Base-by-base conservation (phyloP, 2,329 filamentous ascomycete species). In the Claviceps pusilla region DNA sequence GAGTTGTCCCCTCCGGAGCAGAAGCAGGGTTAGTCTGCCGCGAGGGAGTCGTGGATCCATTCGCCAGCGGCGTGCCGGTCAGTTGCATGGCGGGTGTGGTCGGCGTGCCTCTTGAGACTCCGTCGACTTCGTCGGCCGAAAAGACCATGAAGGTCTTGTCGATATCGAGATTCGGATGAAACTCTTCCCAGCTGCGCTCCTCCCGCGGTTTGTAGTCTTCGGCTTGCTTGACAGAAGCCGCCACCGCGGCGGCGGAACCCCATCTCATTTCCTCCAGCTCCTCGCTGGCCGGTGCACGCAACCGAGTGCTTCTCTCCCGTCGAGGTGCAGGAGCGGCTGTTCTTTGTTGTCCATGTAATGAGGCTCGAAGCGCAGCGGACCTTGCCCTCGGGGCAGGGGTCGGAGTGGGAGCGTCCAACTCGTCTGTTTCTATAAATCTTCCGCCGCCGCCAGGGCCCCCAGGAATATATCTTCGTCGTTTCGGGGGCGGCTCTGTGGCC, bases 191-290 rank as follows among this genome's bases (percentile, higher is more conserved):
- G 52, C 89, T 88, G 58, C 91, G 83, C 72, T 98, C 93, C 71
- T 98, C 93, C 64, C 93, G 80, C 37, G 93, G 93, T 68, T 98
- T 98, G 71, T 97, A 97, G 51, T 91, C 90, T 73, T 97, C 93
- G 63, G 83, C 90, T 65, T 95, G 89, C 61, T 89, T 87, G 56
- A 93, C 86, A 4, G 87, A 86, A 6, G 89, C 89, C 51, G 90
- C 88, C 29, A 90, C 87, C 33, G 89, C 89, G 12, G 91, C 89
- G n/a, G 85, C 89, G 48, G 87, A 91, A 62, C 85, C 89, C 69
- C 87, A 94, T 59, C 87, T 80, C 66, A 87, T 86, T 60, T 74
- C 77, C 59, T 79, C 78, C 57, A 73, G 71, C 55, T 74, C 74
- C 54, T 74, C 75, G 59, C 73, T 74, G n/a, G 76, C 73, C 28